phyloP scores from a whole-genome alignment of 768 basidiomycete genomes.

The Lactarius tabidus region DNA sequence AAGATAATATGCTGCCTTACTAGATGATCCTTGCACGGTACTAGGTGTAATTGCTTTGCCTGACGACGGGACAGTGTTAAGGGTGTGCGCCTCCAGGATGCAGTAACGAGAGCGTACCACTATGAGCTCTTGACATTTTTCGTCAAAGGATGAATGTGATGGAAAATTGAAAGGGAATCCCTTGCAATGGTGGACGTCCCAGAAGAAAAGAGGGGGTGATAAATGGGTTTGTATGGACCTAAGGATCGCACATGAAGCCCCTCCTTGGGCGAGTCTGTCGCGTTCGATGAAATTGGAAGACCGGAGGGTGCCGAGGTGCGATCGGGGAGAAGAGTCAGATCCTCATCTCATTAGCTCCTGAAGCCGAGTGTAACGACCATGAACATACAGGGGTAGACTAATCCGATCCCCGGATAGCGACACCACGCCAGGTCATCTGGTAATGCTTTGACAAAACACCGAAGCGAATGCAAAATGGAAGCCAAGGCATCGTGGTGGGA shows the following conservation, averaged over 20 bases:
- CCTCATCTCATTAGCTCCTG: background rate
- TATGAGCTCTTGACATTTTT: background rate
- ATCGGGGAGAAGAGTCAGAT: background rate
- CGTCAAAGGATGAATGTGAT: too few species aligned
- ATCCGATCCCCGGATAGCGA: background rate
- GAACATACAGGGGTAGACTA: background rate
- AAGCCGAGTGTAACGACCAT: background rate
- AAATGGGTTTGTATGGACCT: background rate
- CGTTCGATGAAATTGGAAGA: background rate
- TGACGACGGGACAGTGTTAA: background rate
- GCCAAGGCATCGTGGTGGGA: background rate
- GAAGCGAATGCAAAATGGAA: background rate
- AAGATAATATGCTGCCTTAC: background rate
- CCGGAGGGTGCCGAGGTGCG: background rate
- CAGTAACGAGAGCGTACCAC: background rate
- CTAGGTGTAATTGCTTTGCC: background rate
- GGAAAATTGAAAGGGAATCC: too few species aligned
- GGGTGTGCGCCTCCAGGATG: background rate
- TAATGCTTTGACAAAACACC: background rate
- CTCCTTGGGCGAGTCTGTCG: background rate
- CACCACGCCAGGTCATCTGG: too few species aligned
- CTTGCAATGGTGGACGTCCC: background rate
- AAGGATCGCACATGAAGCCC: background rate
- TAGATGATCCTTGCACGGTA: background rate
- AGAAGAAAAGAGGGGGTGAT: background rate